Evolutionary conservation across 2,329 filamentous ascomycete species (phyloP).

Genomic region (Ambrosiella cleistominuta): DNA sequence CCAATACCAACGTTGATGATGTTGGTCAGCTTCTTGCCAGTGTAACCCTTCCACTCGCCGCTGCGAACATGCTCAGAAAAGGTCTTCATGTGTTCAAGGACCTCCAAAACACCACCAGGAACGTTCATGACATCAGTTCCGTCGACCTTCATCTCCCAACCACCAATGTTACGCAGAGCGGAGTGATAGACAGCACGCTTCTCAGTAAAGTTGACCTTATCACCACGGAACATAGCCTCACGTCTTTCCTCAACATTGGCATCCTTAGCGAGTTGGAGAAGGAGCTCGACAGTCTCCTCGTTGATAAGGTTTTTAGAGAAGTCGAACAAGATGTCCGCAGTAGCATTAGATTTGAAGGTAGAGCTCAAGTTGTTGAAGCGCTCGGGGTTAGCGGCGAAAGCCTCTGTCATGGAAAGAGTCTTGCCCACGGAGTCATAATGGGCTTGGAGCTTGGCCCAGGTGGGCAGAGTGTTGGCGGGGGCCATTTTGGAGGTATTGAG

Average conservation of each 20-base stretch:
- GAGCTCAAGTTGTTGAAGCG: conserved; percentile 84
- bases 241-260: conserved; percentile 82
- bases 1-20: conserved; percentile 97
- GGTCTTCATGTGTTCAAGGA: conserved; percentile 94
- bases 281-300: conserved; percentile 72
- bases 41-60: conserved; percentile 92
- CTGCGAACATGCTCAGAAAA: conserved; percentile 90
- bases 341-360: conserved; percentile 67
- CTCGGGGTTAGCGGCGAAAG: conserved; percentile 72
- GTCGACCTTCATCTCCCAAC: conserved; percentile 68
- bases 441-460: conserved; percentile 80
- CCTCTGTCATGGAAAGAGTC: conserved; percentile 81
- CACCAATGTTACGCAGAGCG: conserved; percentile 77
- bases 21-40: conserved; percentile 90
- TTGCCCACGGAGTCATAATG: conserved; percentile 78
- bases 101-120: conserved; percentile 72
- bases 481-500: conserved; percentile 35
- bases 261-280: conserved; percentile 82
- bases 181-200: conserved; percentile 89
- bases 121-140: conserved; percentile 84
- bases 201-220: conserved; percentile 99
- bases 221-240: conserved; percentile 91
- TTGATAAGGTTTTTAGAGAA: conserved; percentile 98
- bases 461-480: conserved; percentile 68
- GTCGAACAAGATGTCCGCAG: conserved; percentile 83